Conservation (phyloP, 208 protist genomes). For the Strigomonas culicis region DNA sequence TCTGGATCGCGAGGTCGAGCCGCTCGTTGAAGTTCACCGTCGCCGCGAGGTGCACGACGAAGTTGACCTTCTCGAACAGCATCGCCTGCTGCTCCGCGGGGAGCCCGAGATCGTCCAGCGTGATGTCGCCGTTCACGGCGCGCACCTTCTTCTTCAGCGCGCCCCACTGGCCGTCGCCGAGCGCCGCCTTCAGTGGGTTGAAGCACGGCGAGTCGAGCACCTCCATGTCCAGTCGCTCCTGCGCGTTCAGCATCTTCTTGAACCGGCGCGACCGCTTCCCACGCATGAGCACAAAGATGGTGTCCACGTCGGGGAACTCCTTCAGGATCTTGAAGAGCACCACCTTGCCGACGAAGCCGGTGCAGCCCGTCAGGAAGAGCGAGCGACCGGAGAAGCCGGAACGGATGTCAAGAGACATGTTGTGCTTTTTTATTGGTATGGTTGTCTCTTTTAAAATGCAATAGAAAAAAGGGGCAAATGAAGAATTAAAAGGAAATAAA, state of each 20-base stretch:
- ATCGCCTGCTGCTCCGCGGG: slow-evolving; percentile 37
- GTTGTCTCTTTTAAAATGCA: background rate
- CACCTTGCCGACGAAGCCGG: slow-evolving; percentile 88
- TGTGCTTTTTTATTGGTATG: slow-evolving; percentile 5
- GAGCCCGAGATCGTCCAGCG: slow-evolving; percentile 59
- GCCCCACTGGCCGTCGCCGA: slow-evolving; percentile 60
- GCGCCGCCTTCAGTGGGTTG: slow-evolving; percentile 46
- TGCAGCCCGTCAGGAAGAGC: slow-evolving; percentile 79
- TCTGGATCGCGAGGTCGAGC: slow-evolving; percentile 67
- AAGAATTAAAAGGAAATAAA: background rate
- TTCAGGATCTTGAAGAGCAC: slow-evolving; percentile 79
- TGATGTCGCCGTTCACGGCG: slow-evolving; percentile 72
- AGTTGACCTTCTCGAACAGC: slow-evolving; percentile 45
- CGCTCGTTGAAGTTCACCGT: slow-evolving; percentile 87
- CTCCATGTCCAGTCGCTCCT: slow-evolving; percentile 76
- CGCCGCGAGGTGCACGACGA: slow-evolving; percentile 85
- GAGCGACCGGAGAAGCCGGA: slow-evolving; percentile 54
- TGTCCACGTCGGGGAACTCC: slow-evolving; percentile 63
- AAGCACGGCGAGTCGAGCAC: slow-evolving; percentile 73
- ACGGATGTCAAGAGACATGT: slow-evolving; percentile 64
- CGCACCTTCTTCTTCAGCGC: slow-evolving; percentile 42
- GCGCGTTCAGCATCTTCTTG: slow-evolving; percentile 52
- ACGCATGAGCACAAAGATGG: slow-evolving; percentile 75
- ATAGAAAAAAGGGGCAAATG: slow-evolving; percentile 3
- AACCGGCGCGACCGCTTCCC: slow-evolving; percentile 66